Conservation (phyloP, 192 early-diverging fungal species). For the Diversispora epigaea region DNA sequence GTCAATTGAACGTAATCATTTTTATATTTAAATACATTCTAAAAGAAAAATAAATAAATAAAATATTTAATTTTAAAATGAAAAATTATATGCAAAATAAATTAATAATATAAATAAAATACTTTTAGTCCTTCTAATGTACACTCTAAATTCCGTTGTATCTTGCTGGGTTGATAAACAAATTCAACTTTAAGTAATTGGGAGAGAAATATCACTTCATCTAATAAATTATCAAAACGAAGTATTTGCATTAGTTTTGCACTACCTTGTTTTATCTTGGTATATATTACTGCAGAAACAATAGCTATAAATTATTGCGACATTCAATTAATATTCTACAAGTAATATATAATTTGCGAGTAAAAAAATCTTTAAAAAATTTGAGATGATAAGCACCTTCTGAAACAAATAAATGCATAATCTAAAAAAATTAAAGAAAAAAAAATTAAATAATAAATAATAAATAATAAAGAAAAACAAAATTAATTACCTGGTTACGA, state of each 20-base stretch:
- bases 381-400: constrained; percentile 44
- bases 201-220: constrained; percentile 72
- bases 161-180: constrained; percentile 73
- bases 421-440: constrained; percentile 3
- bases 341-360: background rate
- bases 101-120: no score
- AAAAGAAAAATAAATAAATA: constrained; percentile 31
- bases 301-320: constrained; percentile 54
- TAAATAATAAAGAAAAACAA: background rate
- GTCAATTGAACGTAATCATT: constrained; percentile 53
- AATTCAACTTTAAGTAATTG: constrained; percentile 77
- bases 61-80: background rate
- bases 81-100: background rate
- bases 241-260: constrained; percentile 68
- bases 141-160: constrained; percentile 61
- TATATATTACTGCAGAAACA: constrained; percentile 71
- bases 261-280: constrained; percentile 75
- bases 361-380: background rate
- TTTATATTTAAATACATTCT: constrained; percentile 49
- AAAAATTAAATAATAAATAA: background rate
- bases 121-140: constrained; percentile 61
- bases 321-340: background rate
- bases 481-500: constrained; percentile 70
- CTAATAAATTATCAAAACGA: constrained; percentile 50
- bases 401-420: constrained; percentile 51